A percentile compares a stretch with the other conserved stretches of the same genome.
phyloP scores from a whole-genome alignment of 148 eudicot species.

The Limonium bicolor region DNA sequence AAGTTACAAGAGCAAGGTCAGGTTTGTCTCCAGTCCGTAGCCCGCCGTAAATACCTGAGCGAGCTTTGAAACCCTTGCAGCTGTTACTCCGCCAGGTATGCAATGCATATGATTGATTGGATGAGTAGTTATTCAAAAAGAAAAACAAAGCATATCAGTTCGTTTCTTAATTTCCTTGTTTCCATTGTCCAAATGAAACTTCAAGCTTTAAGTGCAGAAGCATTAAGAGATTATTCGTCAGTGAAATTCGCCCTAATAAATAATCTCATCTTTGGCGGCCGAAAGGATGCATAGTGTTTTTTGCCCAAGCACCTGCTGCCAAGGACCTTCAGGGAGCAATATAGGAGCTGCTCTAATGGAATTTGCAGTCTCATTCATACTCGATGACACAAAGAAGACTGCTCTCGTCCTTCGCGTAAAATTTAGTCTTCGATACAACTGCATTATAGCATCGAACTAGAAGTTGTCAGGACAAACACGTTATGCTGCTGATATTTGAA shows the following conservation, averaged over 20 bases:
- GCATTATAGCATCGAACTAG: no score
- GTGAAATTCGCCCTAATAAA: background rate
- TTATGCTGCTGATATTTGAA: no score
- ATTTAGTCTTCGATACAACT: no score
- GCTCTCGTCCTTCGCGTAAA: background rate
- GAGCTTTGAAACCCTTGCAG: slow-evolving; percentile 97
- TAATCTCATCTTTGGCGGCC: background rate
- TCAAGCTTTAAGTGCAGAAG: slow-evolving; percentile 1
- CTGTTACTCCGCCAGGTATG: slow-evolving; percentile 91
- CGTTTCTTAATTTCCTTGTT: background rate
- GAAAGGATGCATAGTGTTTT: background rate
- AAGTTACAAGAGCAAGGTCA: slow-evolving; percentile 83
- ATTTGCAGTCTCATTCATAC: slow-evolving; percentile 25
- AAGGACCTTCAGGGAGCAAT: slow-evolving; percentile 77
- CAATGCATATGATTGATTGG: no score
- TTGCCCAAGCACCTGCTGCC: slow-evolving; percentile 51
- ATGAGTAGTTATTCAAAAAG: background rate
- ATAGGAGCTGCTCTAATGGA: slow-evolving; percentile 86
- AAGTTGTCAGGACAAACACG: no score
- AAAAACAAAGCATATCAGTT: background rate
- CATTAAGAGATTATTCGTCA: background rate
- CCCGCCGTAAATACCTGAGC: slow-evolving; percentile 86
- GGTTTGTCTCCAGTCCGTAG: slow-evolving; percentile 90
- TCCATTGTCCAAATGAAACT: background rate
- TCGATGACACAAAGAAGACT: slow-evolving; percentile 21